Conservation (phyloP, 163 green algal genomes). For the Trebouxiophyceae sp. region DNA sequence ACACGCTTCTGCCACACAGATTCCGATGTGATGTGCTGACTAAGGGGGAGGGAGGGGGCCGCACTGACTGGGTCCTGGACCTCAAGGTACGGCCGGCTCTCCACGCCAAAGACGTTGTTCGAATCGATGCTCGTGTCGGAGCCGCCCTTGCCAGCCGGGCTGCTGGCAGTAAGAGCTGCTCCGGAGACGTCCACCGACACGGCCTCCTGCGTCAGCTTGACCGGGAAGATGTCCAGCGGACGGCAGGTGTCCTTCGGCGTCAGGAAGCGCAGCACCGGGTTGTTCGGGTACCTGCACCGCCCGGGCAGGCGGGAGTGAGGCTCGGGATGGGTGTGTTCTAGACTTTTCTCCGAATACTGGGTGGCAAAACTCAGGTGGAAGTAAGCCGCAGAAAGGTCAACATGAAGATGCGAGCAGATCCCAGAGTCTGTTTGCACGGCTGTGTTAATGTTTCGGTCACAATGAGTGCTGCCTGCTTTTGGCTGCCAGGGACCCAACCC, state of each 20-base stretch:
- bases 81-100: constrained; percentile 63
- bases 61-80: constrained; percentile 8
- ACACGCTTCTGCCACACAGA: too few species aligned
- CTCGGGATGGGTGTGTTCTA: too few species aligned
- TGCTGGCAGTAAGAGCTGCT: constrained; percentile 11
- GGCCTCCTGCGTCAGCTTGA: constrained; percentile 68
- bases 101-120: constrained; percentile 90
- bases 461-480: too few species aligned
- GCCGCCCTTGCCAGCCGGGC: constrained; percentile 39
- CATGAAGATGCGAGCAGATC: too few species aligned
- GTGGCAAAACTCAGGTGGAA: too few species aligned
- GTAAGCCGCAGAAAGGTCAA: too few species aligned
- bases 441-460: too few species aligned
- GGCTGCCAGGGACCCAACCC: too few species aligned
- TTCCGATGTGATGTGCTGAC: too few species aligned
- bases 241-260: constrained; percentile 71
- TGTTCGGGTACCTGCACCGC: constrained; percentile 88
- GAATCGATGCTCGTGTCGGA: constrained; percentile 82
- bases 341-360: too few species aligned
- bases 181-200: constrained; percentile 58
- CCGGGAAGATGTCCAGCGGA: constrained; percentile 75
- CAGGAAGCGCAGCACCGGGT: constrained; percentile 75
- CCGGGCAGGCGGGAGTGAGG: too few species aligned
- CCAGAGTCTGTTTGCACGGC: too few species aligned
- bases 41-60: not conserved